Base-by-base conservation (phyloP, 129 eudicot genomes). In the Escallonia rubra region DNA sequence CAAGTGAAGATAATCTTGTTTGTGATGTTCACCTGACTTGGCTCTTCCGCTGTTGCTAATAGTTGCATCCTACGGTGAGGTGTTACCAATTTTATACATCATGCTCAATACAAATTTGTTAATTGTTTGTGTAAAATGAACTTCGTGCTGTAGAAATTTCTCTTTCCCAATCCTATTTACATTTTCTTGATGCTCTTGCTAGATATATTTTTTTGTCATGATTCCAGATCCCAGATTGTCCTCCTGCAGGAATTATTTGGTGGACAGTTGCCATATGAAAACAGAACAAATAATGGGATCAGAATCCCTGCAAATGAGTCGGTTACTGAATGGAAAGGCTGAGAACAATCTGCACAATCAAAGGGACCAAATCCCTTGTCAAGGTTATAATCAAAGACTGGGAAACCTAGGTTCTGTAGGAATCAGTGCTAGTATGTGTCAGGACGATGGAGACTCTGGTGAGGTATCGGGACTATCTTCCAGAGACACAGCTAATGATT, bases 231-330 rank as follows among this genome's bases (percentile, higher is more conserved):
- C 45, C 68, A 65, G 76, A 61, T 40, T 73, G 66, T 64, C 57
- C 49, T 67, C 64, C 48, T 65, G 79, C 71, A 79, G 81, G 83
- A 50, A 81, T 82, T 80, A 68, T 85, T 70, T 78, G 73, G 76
- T 69, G 64, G 74, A 76, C 56, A 70, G 67, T 53, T 53, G 61
- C 57, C 72, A 43, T 47, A 53, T 41, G 14, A 66, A 47, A 43
- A 6, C 79, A 39, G 83, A 72, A 57, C 65, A 6, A 67, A 77
- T 50, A 50, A 69, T 66, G 69, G 67, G 65, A 48, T 41, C 81
- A 12, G 70, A 74, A 46, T 10, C 67, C 10, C 47, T 64, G 68
- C 74, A 72, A 64, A 57, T 72, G 69, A 69, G 72, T 57, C 72
- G 59, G 69, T 58, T 53, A 41, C 13, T 54, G 57, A 76, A 70